Evolutionary conservation across 495 filamentous ascomycete genomes (phyloP).

Genomic region (Viridothelium virens): DNA sequence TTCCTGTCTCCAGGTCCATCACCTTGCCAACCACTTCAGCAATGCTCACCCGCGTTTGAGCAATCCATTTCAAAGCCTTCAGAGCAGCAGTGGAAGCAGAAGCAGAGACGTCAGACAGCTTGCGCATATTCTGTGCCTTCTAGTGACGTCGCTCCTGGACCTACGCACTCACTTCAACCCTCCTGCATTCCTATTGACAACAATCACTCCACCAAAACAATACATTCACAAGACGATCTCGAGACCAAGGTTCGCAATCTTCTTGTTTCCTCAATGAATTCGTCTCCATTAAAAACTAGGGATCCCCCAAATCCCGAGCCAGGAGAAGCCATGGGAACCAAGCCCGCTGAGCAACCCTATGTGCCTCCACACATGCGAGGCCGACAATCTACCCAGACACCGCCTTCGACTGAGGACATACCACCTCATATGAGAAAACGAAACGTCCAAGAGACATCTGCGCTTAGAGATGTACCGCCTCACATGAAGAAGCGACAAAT

Average conservation of each 20-base stretch:
- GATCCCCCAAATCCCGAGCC: too few relatives aligned
- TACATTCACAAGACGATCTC: neutral
- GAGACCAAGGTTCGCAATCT: neutral
- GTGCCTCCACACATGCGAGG: too few relatives aligned
- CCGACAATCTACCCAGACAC: too few relatives aligned
- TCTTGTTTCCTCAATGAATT: neutral
- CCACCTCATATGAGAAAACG: too few relatives aligned
- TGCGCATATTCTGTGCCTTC: neutral
- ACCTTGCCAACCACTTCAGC: neutral
- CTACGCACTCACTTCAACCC: neutral
- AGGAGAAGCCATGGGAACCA: too few relatives aligned
- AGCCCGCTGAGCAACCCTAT: too few relatives aligned
- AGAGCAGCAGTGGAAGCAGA: neutral
- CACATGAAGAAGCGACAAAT: neutral
- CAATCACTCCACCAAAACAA: neutral
- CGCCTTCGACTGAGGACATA: too few relatives aligned
- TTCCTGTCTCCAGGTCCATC: neutral
- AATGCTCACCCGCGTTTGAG: neutral
- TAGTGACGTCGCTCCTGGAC: neutral
- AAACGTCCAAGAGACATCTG: too few relatives aligned
- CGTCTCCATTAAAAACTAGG: neutral
- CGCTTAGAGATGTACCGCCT: neutral
- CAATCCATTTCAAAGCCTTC: neutral
- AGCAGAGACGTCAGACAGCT: neutral
- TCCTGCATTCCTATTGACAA: neutral